Base-by-base conservation (phyloP, 129 eudicot genomes). In the Mikania micrantha region DNA sequence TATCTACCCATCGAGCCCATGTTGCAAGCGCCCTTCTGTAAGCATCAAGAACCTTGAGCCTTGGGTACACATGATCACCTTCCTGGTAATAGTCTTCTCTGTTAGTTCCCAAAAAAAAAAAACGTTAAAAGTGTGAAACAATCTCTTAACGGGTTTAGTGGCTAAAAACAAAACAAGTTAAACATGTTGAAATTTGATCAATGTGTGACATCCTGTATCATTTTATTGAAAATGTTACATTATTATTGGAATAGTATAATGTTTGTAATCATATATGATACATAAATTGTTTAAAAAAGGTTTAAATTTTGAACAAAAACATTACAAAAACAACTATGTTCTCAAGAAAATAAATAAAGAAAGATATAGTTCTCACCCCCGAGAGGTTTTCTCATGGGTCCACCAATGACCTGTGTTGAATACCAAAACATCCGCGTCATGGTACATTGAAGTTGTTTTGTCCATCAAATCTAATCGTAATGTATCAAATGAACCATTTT, bases 321-420 rank as follows among this genome's bases (percentile, higher is more conserved):
- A 2, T 32, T 49, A 32, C 54, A 36, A 35, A 34, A 16, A 19
- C 40, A n/a, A n/a, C 67, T 29, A 22, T 22, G 32, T 44, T 47
- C 38, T n/a, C 17, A 68, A n/a, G n/a, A n/a, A n/a, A n/a, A n/a
- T n/a, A n/a, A n/a, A n/a, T n/a, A n/a, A 56, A 70, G 60, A 9
- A 9, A 44, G 27, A 47, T 9, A 66, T 42, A 0, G 44, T 60
- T 56, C 86, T 84, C 71, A 90, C 99, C 99, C 96, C 71, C 77
- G 81, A 35, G 97, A 84, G 58, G 95, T 94, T 78, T 94, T 94
- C 78, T 90, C 99, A 73, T 90, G 97, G 22, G 87, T 86, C 97
- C 96, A 89, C 99, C 97, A 94, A 48, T 94, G 99, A 17, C 97
- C 99, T 5, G 99, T 94, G 66, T 94, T 94, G 76, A 94, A 94